Evolutionary conservation across 2,329 filamentous ascomycete genomes (phyloP), one percentile per base, ranked within the genome.

Genomic region (Pyricularia sp.): DNA sequence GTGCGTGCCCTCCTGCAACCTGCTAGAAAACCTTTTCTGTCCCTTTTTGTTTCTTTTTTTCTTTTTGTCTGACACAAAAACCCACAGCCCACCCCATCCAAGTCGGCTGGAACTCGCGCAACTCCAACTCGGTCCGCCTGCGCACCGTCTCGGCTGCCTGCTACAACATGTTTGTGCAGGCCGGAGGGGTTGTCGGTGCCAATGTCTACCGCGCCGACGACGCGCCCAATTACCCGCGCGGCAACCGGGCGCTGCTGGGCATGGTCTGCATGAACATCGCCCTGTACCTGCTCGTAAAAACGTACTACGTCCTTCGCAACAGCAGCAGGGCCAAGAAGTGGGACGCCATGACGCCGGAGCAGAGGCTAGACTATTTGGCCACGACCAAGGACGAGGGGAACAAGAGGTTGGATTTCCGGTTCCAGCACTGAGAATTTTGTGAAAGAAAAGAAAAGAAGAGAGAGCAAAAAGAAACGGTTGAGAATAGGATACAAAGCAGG

Each of bases 91-190:
- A 85, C 69, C 79, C 82, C 0, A 82, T 85, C 55, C 81, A 83
- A 71, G 82, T 83, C 3, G 80, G 75, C 26, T 84, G 82, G 81
- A 81, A 80, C 71, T 82, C 80, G 1, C 79, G 85, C 66, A 91
- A 90, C 73, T 84, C 86, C 2, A 87, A 88, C 71, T 81, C 84
- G 0, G 86, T 91, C 11, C 81, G 88, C 12, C 86, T 85, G 6
- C 80, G 88, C 7, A 86, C 88, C 1, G 86, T 91, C 1, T 86
- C 86, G 0, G 84, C 86, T 0, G 88, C 86, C 0, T 77, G 87
- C n/a, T 90, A 90, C 76, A 90, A 90, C 73, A 84, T 84, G 81
- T 80, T 77, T 31, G 78, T 81, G 1, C 82, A 84, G 72, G 77
- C 79, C 0, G 77, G 78, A n/a, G 77, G 75, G 0, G 80, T 84